Base-by-base conservation (phyloP, 129 eudicot species). In the Flaveria sonorensis region DNA sequence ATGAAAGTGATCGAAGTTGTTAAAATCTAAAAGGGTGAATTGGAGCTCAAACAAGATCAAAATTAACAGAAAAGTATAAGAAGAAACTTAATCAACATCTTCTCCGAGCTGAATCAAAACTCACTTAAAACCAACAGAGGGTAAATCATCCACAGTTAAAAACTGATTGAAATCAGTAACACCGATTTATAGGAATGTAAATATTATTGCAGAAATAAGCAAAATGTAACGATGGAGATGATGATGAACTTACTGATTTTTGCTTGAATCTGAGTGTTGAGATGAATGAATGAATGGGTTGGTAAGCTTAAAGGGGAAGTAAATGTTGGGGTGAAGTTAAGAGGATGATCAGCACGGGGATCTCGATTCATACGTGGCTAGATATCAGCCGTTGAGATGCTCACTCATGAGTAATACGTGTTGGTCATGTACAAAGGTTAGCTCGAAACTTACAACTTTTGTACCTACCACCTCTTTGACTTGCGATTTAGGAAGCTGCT, bases 291-390 rank as follows among this genome's bases (percentile, higher is more conserved):
- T 36, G 40, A 36, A 36, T 14, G 39, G 20, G 18, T 26, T 61
- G 10, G 11, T 28, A 62, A 62, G 18, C 64, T 65, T 76, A 65
- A 18, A 4, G n/a, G 16, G 63, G 72, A 76, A 64, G 65, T 0
- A 74, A 74, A 74, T 40, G 48, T 18, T 16, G 26, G 45, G 55
- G 1, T 36, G 40, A 36, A 36, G 40, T 36, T 36, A 5, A 36
- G 5, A 36, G 5, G 40, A 30, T 12, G 64, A 66, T 66, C 65
- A 51, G 14, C 19, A 24, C 55, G 5, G 20, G 47, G 51, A 61
- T 79, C 18, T 6, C 10, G 75, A 36, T 15, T 61, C 42, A 14
- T 62, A 61, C 73, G 78, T 79, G 78, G 72, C 83, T 63, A 10
- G 5, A 62, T 50, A 62, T 50, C 28, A 36, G 57, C 78, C 83